Base-by-base conservation (phyloP, 2,329 filamentous ascomycete genomes). In the Curvularia hawaiiensis region DNA sequence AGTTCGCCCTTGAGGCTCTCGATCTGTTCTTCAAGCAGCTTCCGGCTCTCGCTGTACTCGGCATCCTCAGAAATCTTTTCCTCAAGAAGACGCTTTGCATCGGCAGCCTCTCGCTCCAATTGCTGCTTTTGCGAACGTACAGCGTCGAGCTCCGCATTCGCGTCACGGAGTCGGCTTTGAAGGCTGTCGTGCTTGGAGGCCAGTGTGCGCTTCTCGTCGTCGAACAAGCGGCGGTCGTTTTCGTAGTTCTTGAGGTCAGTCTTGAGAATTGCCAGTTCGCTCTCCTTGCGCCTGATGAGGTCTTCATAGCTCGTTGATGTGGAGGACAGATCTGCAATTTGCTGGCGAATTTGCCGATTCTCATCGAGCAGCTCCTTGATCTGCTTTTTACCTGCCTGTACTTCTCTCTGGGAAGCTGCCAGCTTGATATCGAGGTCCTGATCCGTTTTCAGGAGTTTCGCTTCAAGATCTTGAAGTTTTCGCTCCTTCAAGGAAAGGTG, bases 221-320 rank as follows among this genome's bases (percentile, higher is more conserved):
- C 92, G 35, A 96, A 87, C 14, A 83, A 83, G 60, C 87, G 88
- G 30, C 89, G 90, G 68, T 97, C 93, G 50, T 88, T 86, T 73
- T 97, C 90, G 64, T 90, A 89, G 62, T 89, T 91, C 73, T 90
- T 90, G 62, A 93, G 86, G 73, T 99, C 95, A 11, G 88, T 87
- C 66, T 92, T 91, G 33, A 98, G 83, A 45, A 98, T 84, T 0
- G 89, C 85, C 20, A 99, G 81, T 72, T 99, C 96, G 74, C 93
- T 97, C 73, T 99, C 95, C 75, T 98, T 99, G 58, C 90, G 89
- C 24, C 92, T 86, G 24, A 99, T 90, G 43, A 98, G 85, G 68
- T 98, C 94, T 76, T 99, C 95, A 64, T 97, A 98, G 71, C 93
- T 92, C 0, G 92, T 96, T 0, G 94, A 97, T 0, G 94, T 97